A percentile compares a stretch with the other conserved stretches of the same genome.
Evolutionary conservation across 2,329 filamentous ascomycete genomes (phyloP).

Genomic region (Aphanocladium album): DNA sequence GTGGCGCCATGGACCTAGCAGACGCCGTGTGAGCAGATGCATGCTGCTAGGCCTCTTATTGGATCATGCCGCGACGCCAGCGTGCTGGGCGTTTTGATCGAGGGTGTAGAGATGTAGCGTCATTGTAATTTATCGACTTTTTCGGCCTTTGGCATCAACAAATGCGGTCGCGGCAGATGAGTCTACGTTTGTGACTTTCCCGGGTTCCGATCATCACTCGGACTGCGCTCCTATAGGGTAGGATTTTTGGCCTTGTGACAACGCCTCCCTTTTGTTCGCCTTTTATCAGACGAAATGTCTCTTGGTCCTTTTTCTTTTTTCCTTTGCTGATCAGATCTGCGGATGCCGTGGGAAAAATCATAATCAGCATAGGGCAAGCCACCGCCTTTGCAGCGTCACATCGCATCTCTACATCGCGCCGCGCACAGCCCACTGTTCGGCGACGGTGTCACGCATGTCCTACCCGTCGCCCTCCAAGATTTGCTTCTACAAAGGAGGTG

Average conservation of each 20-base stretch:
- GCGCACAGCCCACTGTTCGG: neutral
- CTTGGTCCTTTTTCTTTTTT: neutral
- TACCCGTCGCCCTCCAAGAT: neutral
- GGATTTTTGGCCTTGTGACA: neutral
- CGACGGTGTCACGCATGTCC: neutral
- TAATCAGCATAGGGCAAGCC: neutral
- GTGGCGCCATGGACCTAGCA: neutral
- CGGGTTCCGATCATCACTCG: no score
- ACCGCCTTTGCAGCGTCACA: neutral
- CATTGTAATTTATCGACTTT: neutral
- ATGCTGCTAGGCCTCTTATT: neutral
- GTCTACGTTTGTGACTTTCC: neutral
- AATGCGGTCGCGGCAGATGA: neutral
- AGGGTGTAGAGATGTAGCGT: neutral
- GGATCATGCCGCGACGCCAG: neutral
- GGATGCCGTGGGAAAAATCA: neutral
- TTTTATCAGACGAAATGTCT: neutral
- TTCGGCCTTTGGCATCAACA: neutral
- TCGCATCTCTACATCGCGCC: neutral
- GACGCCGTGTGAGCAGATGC: neutral
- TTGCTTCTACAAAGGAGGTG: neutral
- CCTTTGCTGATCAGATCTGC: no score
- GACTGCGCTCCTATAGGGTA: neutral
- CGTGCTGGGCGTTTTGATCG: neutral
- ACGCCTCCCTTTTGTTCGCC: neutral